A percentile compares a stretch with the other conserved stretches of the same genome.
phyloP scores from a whole-genome alignment of 2,329 filamentous ascomycete genomes.

The Pestalotiopsis sp. region DNA sequence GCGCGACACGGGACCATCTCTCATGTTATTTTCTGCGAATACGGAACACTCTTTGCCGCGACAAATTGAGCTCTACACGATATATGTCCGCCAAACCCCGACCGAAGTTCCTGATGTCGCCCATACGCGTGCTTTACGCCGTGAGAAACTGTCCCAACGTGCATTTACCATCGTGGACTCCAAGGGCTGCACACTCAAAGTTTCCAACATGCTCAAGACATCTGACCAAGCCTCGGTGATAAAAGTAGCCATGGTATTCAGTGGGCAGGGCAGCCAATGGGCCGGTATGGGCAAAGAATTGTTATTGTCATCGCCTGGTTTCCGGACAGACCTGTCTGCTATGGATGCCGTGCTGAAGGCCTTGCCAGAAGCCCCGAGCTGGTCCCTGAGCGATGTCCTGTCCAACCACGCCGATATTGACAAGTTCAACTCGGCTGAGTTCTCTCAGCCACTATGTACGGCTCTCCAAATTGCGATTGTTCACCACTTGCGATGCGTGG shows the following conservation, averaged over 20 bases:
- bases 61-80: too few species aligned
- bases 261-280: constrained; percentile 44
- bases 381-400: neutral
- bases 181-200: neutral
- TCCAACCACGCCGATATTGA: neutral
- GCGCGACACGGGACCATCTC: too few species aligned
- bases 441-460: constrained; percentile 1
- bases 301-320: constrained; percentile 38
- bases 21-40: too few species aligned
- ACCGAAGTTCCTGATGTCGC: too few species aligned
- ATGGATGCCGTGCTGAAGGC: constrained; percentile 34
- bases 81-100: too few species aligned
- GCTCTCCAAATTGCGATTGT: constrained; percentile 7
- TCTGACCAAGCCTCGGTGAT: neutral
- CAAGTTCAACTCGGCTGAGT: neutral
- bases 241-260: constrained; percentile 32
- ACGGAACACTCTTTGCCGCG: too few species aligned
- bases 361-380: neutral
- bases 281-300: constrained; percentile 45
- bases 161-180: too few species aligned
- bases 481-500: neutral
- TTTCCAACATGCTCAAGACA: neutral
- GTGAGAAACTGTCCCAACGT: too few species aligned
- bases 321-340: constrained; percentile 34
- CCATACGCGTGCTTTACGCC: too few species aligned